Evolutionary conservation across 1,139 yeast species (phyloP), one percentile per base, ranked within the genome.

Genomic region (Scheffersomyces parashehatae): DNA sequence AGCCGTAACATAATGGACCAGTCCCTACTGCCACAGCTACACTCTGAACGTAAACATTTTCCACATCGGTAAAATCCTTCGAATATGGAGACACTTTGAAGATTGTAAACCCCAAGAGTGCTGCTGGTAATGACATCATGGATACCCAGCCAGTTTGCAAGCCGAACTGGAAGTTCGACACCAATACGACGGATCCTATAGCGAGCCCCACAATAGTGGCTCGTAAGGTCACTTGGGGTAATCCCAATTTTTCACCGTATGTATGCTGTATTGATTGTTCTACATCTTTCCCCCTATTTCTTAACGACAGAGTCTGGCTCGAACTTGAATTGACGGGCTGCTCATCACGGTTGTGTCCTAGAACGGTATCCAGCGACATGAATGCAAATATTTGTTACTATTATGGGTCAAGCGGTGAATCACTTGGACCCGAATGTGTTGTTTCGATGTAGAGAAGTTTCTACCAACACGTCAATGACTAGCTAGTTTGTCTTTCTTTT

Each of bases 91-190:
- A 73, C 3, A 79, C 53, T 53, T 82, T 85, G 68, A 91, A 93
- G 20, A 86, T 69, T 0, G 97, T 88, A 64, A 82, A 91, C 1
- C 95, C 97, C 16, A 93, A 65, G 41, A 93, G 66, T 0, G 98
- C 97, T 5, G 97, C 86, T 0, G 99, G 98, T 44, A 93, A 70
- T n/a, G 96, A 87, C 99, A 93, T 93, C 99, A 93, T 93, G 7
- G 97, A 89, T 2, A 93, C 97, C 99, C 99, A 93, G 1, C 99
- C 99, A 0, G 97, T 91, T 59, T 93, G 99, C 28, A 93, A 72
- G 1, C 99, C 99, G 63, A 93, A 93, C 60, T 91, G 98, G 68
- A 93, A 93, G 62, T 93, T 93, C 3, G 97, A 88, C 16, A 90
- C 70, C 32, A 91, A 71, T 28, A 91, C 91, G 28, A 91, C 66